These are phyloP conservation scores for Aspergillus fructus DNA, from an alignment of 2,329 filamentous ascomycete genomes.

Conservation along the genomic window DNA sequence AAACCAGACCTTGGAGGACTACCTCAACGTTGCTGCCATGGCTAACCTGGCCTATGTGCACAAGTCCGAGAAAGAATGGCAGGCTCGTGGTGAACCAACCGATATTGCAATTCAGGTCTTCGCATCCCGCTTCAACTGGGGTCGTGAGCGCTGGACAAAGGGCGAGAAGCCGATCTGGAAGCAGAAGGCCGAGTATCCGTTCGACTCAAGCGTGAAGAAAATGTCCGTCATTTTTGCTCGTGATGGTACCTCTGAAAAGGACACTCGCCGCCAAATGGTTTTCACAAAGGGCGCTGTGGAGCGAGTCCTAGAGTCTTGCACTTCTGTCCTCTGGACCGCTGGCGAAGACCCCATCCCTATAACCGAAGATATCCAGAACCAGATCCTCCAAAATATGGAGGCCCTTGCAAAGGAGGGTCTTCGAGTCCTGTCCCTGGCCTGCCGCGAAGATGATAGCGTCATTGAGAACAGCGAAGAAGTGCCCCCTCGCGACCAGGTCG, in stretches of 20 bases:
- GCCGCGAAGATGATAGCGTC: conserved; percentile 26
- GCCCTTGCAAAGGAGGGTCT: conserved; percentile 65
- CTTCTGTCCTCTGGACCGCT: conserved; percentile 47
- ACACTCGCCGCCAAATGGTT: conserved; percentile 29
- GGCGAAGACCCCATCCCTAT: conserved; percentile 44
- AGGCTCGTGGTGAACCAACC: conserved; percentile 66
- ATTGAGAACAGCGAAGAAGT: conserved; percentile 19
- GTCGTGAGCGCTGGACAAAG: conserved; percentile 53
- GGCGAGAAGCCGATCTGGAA: conserved; percentile 55
- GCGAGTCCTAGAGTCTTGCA: conserved; percentile 64
- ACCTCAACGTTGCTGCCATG: conserved; percentile 63
- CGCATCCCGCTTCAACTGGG: conserved; percentile 66
- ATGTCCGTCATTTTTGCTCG: conserved; percentile 68
- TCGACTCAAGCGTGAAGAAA: conserved; percentile 72
- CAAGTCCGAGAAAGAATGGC: conserved; percentile 57
- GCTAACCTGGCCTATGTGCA: conserved; percentile 66
- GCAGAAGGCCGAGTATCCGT: conserved; percentile 67
- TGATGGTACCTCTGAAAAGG: conserved; percentile 11
- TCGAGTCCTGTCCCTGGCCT: conserved; percentile 67
- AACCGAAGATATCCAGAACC: conserved; percentile 53
- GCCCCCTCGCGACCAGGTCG: conserved; percentile 58
- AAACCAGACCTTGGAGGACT: conserved; percentile 53
- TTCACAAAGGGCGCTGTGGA: conserved; percentile 61
- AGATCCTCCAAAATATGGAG: conserved; percentile 68
- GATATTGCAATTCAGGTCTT: conserved; percentile 77